phyloP scores from a whole-genome alignment of 164 flowering plant genomes.

The Vitis rotundifolia region DNA sequence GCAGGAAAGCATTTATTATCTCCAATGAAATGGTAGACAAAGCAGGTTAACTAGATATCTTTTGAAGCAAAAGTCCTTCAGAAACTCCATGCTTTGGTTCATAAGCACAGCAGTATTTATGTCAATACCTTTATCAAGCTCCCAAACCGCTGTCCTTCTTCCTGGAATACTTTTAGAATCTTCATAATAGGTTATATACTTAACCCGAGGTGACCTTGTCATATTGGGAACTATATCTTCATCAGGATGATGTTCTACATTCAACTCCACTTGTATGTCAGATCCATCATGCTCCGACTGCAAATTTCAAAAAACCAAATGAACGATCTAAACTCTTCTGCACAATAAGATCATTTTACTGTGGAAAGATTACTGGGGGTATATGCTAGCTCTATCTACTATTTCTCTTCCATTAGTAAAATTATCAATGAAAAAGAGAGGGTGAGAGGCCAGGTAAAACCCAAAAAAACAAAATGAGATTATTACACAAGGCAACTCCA shows the following conservation, averaged over 20 bases:
- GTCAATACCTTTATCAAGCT: constrained; percentile 75
- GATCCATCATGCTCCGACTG: constrained; percentile 98
- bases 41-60: neutral
- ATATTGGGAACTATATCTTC: constrained; percentile 86
- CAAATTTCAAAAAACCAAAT: constrained; percentile 11
- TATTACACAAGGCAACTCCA: too few species aligned
- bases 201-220: constrained; percentile 76
- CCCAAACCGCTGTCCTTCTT: constrained; percentile 95
- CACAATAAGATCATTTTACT: neutral
- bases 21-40: neutral
- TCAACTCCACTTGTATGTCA: constrained; percentile 78
- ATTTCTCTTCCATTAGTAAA: too few species aligned
- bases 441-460: too few species aligned
- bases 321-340: neutral
- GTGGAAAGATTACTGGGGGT: neutral
- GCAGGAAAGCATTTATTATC: neutral
- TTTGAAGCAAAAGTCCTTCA: constrained; percentile 3
- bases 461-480: too few species aligned
- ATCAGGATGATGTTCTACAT: constrained; percentile 68
- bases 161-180: constrained; percentile 94
- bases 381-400: too few species aligned
- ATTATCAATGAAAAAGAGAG: too few species aligned
- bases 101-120: neutral
- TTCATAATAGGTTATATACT: constrained; percentile 93
- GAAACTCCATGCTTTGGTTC: neutral